A percentile compares a stretch with the other conserved stretches of the same genome.
Evolutionary conservation across 768 basidiomycete genomes (phyloP).

Genomic region (Vishniacozyma victoriae): DNA sequence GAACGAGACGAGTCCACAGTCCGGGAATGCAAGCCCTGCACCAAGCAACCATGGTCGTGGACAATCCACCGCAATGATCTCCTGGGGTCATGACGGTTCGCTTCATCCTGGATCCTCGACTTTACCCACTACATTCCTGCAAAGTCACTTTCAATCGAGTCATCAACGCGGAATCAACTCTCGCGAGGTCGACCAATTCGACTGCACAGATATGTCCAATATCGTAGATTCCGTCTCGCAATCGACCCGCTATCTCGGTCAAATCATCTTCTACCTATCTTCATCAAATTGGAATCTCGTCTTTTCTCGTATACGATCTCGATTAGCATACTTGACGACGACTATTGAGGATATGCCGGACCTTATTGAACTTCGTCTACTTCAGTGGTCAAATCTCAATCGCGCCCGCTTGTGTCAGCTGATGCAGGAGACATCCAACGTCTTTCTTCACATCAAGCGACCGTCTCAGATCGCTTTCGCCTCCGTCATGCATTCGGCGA

Average conservation of each 20-base stretch:
- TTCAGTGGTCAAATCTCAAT: slow-evolving; percentile 72
- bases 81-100: too few relatives aligned
- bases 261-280: slow-evolving; percentile 80
- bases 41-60: too few relatives aligned
- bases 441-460: slow-evolving; percentile 73
- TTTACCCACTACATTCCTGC: too few relatives aligned
- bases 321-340: slow-evolving; percentile 58
- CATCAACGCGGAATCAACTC: too few relatives aligned
- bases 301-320: slow-evolving; percentile 61
- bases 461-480: slow-evolving; percentile 69
- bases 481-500: slow-evolving; percentile 63
- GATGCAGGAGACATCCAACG: slow-evolving; percentile 71
- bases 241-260: too few relatives aligned
- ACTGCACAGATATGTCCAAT: too few relatives aligned
- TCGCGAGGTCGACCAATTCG: too few relatives aligned
- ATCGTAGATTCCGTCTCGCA: too few relatives aligned
- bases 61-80: too few relatives aligned
- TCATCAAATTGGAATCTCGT: slow-evolving; percentile 82
- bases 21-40: slow-evolving; percentile 15
- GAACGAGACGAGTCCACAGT: slow-evolving; percentile 11
- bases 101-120: too few relatives aligned
- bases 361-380: slow-evolving; percentile 65
- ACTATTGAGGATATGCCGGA: slow-evolving; percentile 58
- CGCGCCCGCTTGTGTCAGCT: slow-evolving; percentile 62
- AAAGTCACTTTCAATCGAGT: too few relatives aligned